A percentile compares a stretch with the other conserved stretches of the same genome.
These are phyloP conservation scores for Podaxis sp. DNA, from an alignment of 768 basidiomycete species.

Conservation along the genomic window DNA sequence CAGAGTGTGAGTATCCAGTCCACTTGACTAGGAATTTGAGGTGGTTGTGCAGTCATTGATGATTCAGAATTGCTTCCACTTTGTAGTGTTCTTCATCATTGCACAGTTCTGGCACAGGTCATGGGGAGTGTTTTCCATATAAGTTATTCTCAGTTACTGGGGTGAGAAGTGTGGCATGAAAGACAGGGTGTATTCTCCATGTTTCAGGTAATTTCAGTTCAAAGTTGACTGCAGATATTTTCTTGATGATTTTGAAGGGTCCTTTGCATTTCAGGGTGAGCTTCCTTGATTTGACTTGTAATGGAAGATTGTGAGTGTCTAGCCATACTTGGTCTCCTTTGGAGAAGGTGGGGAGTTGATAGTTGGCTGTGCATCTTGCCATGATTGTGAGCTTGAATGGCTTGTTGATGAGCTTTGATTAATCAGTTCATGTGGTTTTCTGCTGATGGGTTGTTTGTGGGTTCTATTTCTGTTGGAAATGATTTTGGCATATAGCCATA, in stretches of 20 bases:
- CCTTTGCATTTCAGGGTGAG: neutral
- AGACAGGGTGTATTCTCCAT: neutral
- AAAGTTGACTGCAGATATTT: neutral
- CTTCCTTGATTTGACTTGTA: neutral
- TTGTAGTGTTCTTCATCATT: neutral
- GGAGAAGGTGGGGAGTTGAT: neutral
- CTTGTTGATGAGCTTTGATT: rapidly evolving
- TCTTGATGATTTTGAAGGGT: neutral
- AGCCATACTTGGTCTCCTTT: neutral
- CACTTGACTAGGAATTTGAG: neutral
- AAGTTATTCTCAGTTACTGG: neutral
- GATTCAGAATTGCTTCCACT: too few species aligned
- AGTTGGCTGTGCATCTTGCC: neutral
- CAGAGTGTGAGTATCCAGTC: too few species aligned
- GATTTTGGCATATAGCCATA: conserved; percentile 8
- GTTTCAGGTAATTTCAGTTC: neutral
- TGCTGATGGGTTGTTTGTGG: neutral
- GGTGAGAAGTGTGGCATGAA: neutral
- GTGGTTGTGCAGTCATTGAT: too few species aligned
- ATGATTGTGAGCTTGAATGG: neutral
- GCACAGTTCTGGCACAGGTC: neutral
- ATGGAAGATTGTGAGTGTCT: neutral
- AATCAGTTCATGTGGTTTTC: rapidly evolving
- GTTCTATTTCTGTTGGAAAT: neutral
- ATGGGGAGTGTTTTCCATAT: neutral